A percentile compares a stretch with the other conserved stretches of the same genome.
Conservation (phyloP, 2,329 filamentous ascomycete genomes). For the Pseudocercospora vitis region DNA sequence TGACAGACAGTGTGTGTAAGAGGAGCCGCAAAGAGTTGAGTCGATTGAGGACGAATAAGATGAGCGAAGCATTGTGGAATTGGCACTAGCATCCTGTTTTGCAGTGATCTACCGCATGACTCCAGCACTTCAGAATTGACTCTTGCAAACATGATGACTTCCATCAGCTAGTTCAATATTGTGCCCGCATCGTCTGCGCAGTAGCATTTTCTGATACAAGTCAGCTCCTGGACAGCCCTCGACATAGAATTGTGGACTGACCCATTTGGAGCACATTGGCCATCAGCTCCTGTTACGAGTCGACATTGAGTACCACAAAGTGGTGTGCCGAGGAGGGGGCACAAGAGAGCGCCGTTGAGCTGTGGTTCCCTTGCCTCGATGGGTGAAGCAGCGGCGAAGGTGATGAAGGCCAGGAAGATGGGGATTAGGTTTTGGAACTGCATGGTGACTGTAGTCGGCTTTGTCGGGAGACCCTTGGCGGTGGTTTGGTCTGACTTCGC, state of each 20-base stretch:
- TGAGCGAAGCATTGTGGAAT: too few relatives aligned
- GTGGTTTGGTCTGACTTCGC: not conserved
- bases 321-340: slow-evolving; percentile 16
- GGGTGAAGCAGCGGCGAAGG: slow-evolving; percentile 12
- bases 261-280: slow-evolving; percentile 21
- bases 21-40: too few relatives aligned
- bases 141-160: not conserved
- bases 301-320: slow-evolving; percentile 16
- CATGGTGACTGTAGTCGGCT: slow-evolving; percentile 11
- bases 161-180: slow-evolving; percentile 11
- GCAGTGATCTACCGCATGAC: too few relatives aligned
- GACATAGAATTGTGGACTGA: not conserved
- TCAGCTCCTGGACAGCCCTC: not conserved
- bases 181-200: slow-evolving; percentile 17
- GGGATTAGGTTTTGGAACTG: slow-evolving; percentile 9
- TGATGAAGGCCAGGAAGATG: slow-evolving; percentile 10
- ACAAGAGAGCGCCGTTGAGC: slow-evolving; percentile 18
- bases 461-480: not conserved
- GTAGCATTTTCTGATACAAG: slow-evolving; percentile 16
- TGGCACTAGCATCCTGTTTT: too few relatives aligned
- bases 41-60: too few relatives aligned
- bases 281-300: slow-evolving; percentile 9
- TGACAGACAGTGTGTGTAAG: too few relatives aligned
- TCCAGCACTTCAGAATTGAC: too few relatives aligned
- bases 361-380: slow-evolving; percentile 16